Evolutionary conservation across 352 stramenopile genomes (phyloP).

Genomic region (Pythium phragmitis): DNA sequence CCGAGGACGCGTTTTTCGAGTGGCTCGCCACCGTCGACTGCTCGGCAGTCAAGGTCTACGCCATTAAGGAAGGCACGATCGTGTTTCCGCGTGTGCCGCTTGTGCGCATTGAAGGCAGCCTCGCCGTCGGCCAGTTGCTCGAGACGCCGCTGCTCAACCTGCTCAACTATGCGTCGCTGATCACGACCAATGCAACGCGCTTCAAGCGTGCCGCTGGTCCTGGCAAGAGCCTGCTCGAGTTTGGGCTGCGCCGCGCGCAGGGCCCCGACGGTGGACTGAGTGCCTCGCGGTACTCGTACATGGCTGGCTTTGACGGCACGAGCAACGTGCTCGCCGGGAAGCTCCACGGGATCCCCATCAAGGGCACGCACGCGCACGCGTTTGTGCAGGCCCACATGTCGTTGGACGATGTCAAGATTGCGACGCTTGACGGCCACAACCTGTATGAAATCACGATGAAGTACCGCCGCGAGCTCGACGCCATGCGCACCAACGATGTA

Average conservation of each 20-base stretch:
- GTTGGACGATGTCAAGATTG: conserved; percentile 90
- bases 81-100: conserved; percentile 96
- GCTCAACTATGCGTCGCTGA: conserved; percentile 97
- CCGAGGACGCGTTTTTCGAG: conserved; percentile 94
- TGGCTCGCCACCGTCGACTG: conserved; percentile 95
- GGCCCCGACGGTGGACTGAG: conserved; percentile 97
- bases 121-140: conserved; percentile 95
- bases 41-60: conserved; percentile 91
- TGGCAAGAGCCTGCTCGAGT: conserved; percentile 90
- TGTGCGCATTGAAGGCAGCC: conserved; percentile 91
- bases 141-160: conserved; percentile 98
- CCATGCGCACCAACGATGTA: conserved; percentile 80
- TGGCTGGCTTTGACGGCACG: conserved; percentile 97
- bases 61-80: conserved; percentile 95
- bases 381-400: conserved; percentile 96
- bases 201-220: conserved; percentile 93
- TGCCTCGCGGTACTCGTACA: conserved; percentile 96
- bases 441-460: conserved; percentile 82
- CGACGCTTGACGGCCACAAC: conserved; percentile 65
- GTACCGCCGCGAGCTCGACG: conserved; percentile 74
- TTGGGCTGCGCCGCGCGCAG: conserved; percentile 93
- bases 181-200: conserved; percentile 97
- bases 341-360: conserved; percentile 93
- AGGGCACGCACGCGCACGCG: conserved; percentile 97
- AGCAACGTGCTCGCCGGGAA: conserved; percentile 98